phyloP scores from a whole-genome alignment of 495 filamentous ascomycete genomes.

The Halenospora varia region DNA sequence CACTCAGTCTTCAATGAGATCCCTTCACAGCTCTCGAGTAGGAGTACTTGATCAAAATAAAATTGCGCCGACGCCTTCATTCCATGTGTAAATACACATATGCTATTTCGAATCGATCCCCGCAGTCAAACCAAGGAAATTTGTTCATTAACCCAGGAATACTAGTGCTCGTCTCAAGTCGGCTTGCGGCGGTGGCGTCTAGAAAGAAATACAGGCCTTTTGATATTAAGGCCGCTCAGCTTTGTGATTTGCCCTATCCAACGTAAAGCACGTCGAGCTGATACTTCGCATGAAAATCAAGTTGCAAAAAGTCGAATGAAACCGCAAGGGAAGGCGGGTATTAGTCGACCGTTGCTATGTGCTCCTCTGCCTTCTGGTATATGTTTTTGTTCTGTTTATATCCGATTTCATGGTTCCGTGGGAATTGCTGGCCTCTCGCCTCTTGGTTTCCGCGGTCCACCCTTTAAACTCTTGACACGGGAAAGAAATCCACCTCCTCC shows the following conservation, averaged over 20 bases:
- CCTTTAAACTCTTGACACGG: constrained; percentile 84
- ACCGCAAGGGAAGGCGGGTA: neutral
- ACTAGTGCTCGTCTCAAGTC: too few relatives aligned
- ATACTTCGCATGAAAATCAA: neutral
- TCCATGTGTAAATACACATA: too few relatives aligned
- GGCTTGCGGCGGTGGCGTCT: neutral
- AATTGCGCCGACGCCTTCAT: too few relatives aligned
- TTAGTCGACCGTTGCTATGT: neutral
- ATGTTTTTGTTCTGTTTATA: neutral
- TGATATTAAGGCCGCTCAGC: neutral
- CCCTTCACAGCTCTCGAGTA: too few relatives aligned
- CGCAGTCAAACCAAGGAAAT: neutral
- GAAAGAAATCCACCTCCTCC: constrained; percentile 69
- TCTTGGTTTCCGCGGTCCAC: constrained; percentile 33
- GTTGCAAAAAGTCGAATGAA: neutral
- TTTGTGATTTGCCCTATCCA: neutral
- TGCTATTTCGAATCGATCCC: too few relatives aligned
- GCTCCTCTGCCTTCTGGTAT: neutral
- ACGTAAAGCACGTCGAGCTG: neutral
- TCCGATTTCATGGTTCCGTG: neutral
- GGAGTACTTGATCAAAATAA: too few relatives aligned
- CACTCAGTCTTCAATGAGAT: too few relatives aligned
- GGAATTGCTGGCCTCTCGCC: neutral
- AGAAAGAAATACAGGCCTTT: neutral
- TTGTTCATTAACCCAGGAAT: neutral